Conservation (phyloP, 768 basidiomycete species). For the Boletus subcaerulescens region DNA sequence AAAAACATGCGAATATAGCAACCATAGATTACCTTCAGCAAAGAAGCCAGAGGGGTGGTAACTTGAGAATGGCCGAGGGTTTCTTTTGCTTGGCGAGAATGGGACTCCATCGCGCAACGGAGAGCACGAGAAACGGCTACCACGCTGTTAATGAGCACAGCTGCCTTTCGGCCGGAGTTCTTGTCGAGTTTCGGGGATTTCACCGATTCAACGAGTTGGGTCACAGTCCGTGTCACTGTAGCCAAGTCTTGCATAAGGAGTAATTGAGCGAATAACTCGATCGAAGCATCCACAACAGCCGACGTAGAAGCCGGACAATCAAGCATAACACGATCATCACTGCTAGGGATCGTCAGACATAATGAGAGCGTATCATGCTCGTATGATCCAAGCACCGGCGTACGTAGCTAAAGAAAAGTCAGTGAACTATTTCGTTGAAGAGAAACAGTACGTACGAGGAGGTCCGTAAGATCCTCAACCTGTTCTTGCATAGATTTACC, state of each 20-base stretch:
- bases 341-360: constrained; percentile 48
- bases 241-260: constrained; percentile 74
- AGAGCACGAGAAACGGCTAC: constrained; percentile 73
- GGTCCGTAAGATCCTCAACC: constrained; percentile 77
- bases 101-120: constrained; percentile 48
- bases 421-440: neutral
- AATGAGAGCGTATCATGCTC: constrained; percentile 83
- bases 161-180: constrained; percentile 83
- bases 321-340: constrained; percentile 43
- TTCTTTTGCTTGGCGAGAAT: constrained; percentile 60
- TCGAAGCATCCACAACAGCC: constrained; percentile 82
- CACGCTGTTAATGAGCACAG: constrained; percentile 76
- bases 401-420: constrained; percentile 36
- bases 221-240: constrained; percentile 52
- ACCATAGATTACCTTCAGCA: constrained; percentile 68
- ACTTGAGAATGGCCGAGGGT: constrained; percentile 65
- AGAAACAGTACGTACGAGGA: constrained; percentile 51
- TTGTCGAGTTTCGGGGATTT: constrained; percentile 79
- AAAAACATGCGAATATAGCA: constrained; percentile 4
- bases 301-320: constrained; percentile 77
- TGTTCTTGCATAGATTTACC: constrained; percentile 69
- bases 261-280: constrained; percentile 80
- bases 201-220: constrained; percentile 59
- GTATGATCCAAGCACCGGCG: constrained; percentile 76
- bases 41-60: constrained; percentile 56